Base-by-base conservation (phyloP, 1,284 basidiomycete genomes). In the Abortiporus biennis region DNA sequence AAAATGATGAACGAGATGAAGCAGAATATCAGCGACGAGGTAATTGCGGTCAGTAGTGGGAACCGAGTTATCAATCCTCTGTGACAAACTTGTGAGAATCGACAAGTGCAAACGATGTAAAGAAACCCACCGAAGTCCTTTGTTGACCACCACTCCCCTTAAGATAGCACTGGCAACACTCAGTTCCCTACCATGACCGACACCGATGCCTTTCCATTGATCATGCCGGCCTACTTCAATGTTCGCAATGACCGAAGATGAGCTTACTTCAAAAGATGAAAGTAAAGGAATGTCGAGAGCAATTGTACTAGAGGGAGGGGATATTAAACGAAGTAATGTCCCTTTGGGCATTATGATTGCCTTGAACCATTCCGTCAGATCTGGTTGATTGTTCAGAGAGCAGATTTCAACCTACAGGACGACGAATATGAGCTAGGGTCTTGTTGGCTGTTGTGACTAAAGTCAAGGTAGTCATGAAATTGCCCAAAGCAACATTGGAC, bases 401-500 rank as follows among this genome's bases (percentile, higher is more conserved):
- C 15, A 19, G 6, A 32, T 24, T 43, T 20, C 8, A 13, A 68
- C 83, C 53, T 55, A 88, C 85, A n/a, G 86, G 76, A 50, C 73
- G 70, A 44, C 84, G 78, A 37, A 73, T 63, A 12, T 66, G 63
- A 4, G 64, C 62, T 16, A 90, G 57, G 2, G 83, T 83, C 50
- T 68, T 71, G 54, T 88, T 88, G 16, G 68, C 68, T 15, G 66
- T 48, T 0, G 79, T 76, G 2, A 62, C 63, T 11, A 90, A 58
- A 0, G 70, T 75, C 23, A 90, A 57, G 27, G 68, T 72, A 5
- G 75, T 66, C 85, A 90, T 90, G 59, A 90, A 90, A 59, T 90
- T 90, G 21, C 85, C 85, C 1, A 90, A 71, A 3, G 67, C 78
- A 51, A 74, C 65, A 62, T 87, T 90, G 13, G 77, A 60, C 45